phyloP scores from a whole-genome alignment of 1,284 basidiomycete species.

The Rhodotorula glutinis region DNA sequence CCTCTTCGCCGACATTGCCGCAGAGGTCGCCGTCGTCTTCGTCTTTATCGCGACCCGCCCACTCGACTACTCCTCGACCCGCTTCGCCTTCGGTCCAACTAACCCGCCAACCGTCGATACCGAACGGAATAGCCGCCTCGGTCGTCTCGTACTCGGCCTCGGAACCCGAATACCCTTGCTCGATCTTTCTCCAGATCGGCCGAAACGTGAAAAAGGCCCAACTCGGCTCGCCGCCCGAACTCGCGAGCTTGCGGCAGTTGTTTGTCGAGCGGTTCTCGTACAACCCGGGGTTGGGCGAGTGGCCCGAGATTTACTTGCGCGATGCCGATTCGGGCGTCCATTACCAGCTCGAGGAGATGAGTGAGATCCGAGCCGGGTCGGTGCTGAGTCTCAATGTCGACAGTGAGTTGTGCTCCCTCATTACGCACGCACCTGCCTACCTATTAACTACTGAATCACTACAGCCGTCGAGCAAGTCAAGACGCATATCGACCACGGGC shows the following conservation, averaged over 20 bases:
- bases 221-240: conserved; percentile 61
- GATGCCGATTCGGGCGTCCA: conserved; percentile 86
- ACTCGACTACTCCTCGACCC: not conserved
- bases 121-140: not conserved
- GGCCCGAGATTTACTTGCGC: conserved; percentile 91
- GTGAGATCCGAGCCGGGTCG: conserved; percentile 85
- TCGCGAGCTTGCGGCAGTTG: conserved; percentile 71
- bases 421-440: no score
- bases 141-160: not conserved
- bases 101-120: not conserved
- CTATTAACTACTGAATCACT: not conserved
- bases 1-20: no score
- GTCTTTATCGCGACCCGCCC: not conserved
- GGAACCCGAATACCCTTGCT: conserved; percentile 51
- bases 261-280: conserved; percentile 96
- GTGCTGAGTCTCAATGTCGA: conserved; percentile 91
- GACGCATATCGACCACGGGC: conserved; percentile 90
- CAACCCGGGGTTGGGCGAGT: conserved; percentile 71
- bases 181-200: conserved; percentile 85
- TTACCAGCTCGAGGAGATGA: conserved; percentile 92
- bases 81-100: conserved; percentile 4
- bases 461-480: conserved; percentile 95
- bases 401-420: conserved; percentile 64
- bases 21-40: not conserved
- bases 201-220: conserved; percentile 84